These are phyloP conservation scores for Warburgia ugandensis DNA, from an alignment of 164 flowering plant species.

Conservation along the genomic window DNA sequence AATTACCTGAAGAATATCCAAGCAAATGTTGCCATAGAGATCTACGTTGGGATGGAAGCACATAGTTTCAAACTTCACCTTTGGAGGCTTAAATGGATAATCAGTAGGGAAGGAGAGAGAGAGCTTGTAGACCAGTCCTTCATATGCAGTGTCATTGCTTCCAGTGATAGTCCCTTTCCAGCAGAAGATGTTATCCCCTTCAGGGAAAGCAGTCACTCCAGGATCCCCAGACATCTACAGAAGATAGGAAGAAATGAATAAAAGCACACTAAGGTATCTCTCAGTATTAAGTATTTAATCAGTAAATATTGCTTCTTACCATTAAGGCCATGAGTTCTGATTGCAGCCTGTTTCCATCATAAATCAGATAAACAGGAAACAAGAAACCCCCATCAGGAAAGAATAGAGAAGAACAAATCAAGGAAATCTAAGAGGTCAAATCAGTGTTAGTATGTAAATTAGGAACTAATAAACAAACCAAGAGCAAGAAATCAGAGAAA, in stretches of 20 bases:
- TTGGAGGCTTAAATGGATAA: constrained; percentile 92
- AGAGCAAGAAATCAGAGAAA: background rate
- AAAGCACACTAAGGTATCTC: background rate
- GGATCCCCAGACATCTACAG: constrained; percentile 87
- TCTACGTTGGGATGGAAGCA: constrained; percentile 97
- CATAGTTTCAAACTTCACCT: constrained; percentile 75
- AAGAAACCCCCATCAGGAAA: background rate
- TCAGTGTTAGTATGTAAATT: no score
- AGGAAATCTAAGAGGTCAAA: background rate
- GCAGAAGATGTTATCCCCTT: constrained; percentile 83
- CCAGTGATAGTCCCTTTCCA: constrained; percentile 97
- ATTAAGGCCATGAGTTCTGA: constrained; percentile 27
- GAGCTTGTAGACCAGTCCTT: constrained; percentile 82
- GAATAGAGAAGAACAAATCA: background rate
- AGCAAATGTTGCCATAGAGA: constrained; percentile 74
- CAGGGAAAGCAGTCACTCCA: constrained; percentile 88
- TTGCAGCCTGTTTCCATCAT: constrained; percentile 20
- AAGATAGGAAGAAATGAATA: background rate
- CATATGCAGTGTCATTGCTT: constrained; percentile 89
- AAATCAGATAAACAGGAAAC: background rate
- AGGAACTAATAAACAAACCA: no score
- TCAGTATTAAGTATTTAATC: no score
- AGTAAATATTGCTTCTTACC: constrained; percentile 13
- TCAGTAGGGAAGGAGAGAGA: constrained; percentile 62
- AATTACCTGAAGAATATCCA: constrained; percentile 88